phyloP scores from a whole-genome alignment of 495 filamentous ascomycete genomes.

The Penicillium coprophilum region DNA sequence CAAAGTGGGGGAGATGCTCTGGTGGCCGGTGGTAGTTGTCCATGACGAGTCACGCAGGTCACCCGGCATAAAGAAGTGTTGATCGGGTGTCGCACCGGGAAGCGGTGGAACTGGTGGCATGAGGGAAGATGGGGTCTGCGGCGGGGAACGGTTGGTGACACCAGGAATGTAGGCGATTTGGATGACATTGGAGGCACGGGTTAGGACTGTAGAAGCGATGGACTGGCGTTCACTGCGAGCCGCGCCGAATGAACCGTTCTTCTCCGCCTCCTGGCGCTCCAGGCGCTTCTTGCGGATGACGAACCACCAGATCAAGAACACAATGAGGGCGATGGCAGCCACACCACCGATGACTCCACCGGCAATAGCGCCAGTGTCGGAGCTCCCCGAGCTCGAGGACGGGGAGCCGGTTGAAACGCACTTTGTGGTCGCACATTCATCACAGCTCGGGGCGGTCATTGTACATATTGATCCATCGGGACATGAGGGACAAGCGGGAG shows the following conservation, averaged over 20 bases:
- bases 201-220: slow-evolving; percentile 92
- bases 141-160: slow-evolving; percentile 87
- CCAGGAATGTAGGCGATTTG: slow-evolving; percentile 99
- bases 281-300: slow-evolving; percentile 78
- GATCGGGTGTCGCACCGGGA: slow-evolving; percentile 71
- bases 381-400: slow-evolving; percentile 36
- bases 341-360: slow-evolving; percentile 82
- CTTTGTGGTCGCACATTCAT: slow-evolving; percentile 55
- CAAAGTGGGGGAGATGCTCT: slow-evolving; percentile 60
- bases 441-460: slow-evolving; percentile 55
- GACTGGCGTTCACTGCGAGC: slow-evolving; percentile 81
- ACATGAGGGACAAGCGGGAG: slow-evolving; percentile 55
- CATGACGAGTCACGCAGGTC: slow-evolving; percentile 87
- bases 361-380: slow-evolving; percentile 77
- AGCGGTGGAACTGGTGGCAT: slow-evolving; percentile 92
- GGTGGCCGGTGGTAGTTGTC: slow-evolving; percentile 65
- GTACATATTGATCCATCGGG: slow-evolving; percentile 52
- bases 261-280: slow-evolving; percentile 53
- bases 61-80: slow-evolving; percentile 91
- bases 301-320: slow-evolving; percentile 82
- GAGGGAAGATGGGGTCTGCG: slow-evolving; percentile 76
- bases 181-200: slow-evolving; percentile 95
- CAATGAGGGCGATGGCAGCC: slow-evolving; percentile 62
- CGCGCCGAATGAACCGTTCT: slow-evolving; percentile 58
- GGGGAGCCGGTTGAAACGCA: slow-evolving; percentile 49